Evolutionary conservation across 2,329 filamentous ascomycete species (phyloP), one percentile per base, ranked within the genome.

Genomic region (Leptographium flavum): DNA sequence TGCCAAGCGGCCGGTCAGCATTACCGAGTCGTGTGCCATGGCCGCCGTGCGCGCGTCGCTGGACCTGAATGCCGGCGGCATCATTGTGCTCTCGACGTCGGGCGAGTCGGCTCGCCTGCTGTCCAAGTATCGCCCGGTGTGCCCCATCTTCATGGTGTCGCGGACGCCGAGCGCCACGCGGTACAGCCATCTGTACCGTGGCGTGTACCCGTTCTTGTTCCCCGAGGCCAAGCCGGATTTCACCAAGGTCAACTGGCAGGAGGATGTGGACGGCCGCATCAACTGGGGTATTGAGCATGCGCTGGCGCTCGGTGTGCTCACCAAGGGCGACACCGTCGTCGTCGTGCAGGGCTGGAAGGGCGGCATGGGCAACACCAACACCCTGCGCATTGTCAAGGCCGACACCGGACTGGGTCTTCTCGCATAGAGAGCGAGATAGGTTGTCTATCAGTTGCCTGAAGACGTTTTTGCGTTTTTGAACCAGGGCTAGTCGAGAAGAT

Each of bases 131-230:
- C 85, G 92, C 60, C 92, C 92, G 43, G 88, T 96, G 53, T 96
- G 90, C 78, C 92, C 92, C 57, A 95, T 98, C 70, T 90, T 98
- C 74, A 96, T 96, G 90, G 85, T 98, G 53, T 94, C 90, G 53
- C 83, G 92, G 58, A 94, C 83, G 63, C 68, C 79, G 41, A 79
- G 76, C 53, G 86, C 92, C 43, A 83, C 87, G 49, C 77, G 92
- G 67, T 96, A 92, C 67, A 83, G 80, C 54, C 92, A 98, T 66
- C 69, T 98, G 63, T 96, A 95, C 72, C 90, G 92, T 61, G 92
- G 92, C 57, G 90, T 98, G 51, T 98, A 95, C 63, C 92, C 92
- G 48, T 98, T 98, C 83, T 74, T 83, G 59, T 96, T 95, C 75
- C 77, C 82, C 45, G 84, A 94, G 71, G 68, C 71, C 57, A 96